Evolutionary conservation across 139 green algal species (phyloP).

Genomic region (Eudorina sp.): DNA sequence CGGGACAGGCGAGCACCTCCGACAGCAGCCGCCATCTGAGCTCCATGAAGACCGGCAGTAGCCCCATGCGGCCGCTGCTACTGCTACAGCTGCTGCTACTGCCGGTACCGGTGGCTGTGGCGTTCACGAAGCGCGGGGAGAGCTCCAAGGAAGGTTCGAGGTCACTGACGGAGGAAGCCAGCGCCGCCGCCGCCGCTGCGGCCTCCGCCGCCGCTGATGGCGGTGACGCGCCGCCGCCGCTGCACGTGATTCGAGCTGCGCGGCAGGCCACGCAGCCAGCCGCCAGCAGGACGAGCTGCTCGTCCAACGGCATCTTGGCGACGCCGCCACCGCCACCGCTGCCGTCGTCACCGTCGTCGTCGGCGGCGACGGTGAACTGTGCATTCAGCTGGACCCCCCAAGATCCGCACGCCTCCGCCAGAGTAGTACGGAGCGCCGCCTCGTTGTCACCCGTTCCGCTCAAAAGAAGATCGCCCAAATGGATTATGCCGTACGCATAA

Average conservation of each 20-base stretch:
- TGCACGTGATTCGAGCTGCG: not conserved
- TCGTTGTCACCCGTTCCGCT: too few species aligned
- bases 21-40: slow-evolving; percentile 25
- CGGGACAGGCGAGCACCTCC: not conserved
- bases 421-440: not conserved
- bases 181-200: not conserved
- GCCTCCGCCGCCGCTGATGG: not conserved
- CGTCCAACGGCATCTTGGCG: not conserved
- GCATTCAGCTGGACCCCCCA: too few species aligned
- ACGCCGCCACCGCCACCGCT: not conserved
- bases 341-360: not conserved
- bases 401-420: not conserved
- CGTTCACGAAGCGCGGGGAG: not conserved
- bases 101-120: not conserved
- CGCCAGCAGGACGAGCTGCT: not conserved
- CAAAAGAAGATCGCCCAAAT: too few species aligned
- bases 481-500: not conserved
- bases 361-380: too few species aligned
- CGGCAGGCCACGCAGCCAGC: slow-evolving; percentile 21
- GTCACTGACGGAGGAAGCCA: not conserved
- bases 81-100: not conserved
- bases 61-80: not conserved
- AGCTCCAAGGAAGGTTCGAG: slow-evolving; percentile 16
- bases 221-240: not conserved
- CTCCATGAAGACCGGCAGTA: slow-evolving; percentile 28